Conservation (phyloP, 768 basidiomycete species). For the Tylopilus balloui region DNA sequence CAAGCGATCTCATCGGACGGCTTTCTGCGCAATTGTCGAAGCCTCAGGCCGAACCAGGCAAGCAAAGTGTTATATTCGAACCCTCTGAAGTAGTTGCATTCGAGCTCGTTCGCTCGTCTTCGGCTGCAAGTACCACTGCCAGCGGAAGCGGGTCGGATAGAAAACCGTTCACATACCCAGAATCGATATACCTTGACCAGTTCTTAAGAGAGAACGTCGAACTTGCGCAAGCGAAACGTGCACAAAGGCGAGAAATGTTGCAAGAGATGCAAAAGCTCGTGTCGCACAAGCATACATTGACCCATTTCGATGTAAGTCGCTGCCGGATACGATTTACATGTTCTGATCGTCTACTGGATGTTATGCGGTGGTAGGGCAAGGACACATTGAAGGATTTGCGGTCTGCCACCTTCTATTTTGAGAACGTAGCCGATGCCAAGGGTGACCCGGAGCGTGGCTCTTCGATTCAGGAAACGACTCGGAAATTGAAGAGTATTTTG, state of each 20-base stretch:
- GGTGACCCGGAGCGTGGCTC: constrained; percentile 45
- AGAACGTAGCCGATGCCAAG: constrained; percentile 52
- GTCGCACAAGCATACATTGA: constrained; percentile 44
- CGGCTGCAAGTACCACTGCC: constrained; percentile 11
- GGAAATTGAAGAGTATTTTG: constrained; percentile 52
- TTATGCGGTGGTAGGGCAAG: constrained; percentile 40
- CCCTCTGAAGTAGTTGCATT: constrained; percentile 65
- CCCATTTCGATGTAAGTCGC: constrained; percentile 50
- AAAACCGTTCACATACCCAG: constrained; percentile 54
- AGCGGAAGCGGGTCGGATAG: constrained; percentile 22
- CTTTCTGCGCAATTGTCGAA: constrained; percentile 34
- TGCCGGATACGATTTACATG: not conserved
- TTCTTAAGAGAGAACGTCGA: constrained; percentile 59
- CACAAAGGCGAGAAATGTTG: constrained; percentile 36
- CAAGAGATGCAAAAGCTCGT: constrained; percentile 47
- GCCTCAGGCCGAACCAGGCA: constrained; percentile 25
- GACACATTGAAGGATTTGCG: constrained; percentile 61
- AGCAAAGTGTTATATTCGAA: constrained; percentile 55
- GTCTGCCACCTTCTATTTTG: constrained; percentile 65
- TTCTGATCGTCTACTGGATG: not conserved
- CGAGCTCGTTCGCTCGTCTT: constrained; percentile 36
- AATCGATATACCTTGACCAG: constrained; percentile 64
- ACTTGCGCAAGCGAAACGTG: constrained; percentile 35
- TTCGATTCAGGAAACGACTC: constrained; percentile 40
- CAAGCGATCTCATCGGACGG: constrained; percentile 57